These are phyloP conservation scores for Parachlorella kessleri DNA, from an alignment of 139 green algal species.

Conservation along the genomic window DNA sequence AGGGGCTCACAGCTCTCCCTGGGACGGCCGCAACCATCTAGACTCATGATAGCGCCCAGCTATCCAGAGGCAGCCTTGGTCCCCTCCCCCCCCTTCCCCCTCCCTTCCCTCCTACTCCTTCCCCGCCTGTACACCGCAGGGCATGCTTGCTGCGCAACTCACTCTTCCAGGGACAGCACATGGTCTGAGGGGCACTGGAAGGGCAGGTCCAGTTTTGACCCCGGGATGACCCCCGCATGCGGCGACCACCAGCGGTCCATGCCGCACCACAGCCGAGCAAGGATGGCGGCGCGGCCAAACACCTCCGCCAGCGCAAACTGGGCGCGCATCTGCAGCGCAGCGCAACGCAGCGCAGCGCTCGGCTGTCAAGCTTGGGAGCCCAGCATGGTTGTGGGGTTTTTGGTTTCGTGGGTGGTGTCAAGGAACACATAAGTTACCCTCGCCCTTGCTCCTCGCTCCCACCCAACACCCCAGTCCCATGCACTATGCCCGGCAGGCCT, in stretches of 20 bases:
- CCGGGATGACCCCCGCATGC: constrained; percentile 85
- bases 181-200: constrained; percentile 91
- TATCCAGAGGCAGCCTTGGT: neutral
- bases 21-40: neutral
- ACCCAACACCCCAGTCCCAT: too few relatives aligned
- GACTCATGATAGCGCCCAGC: neutral
- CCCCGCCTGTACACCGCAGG: too few relatives aligned
- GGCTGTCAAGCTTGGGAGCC: too few relatives aligned
- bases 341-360: too few relatives aligned
- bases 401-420: too few relatives aligned
- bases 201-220: constrained; percentile 73
- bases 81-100: too few relatives aligned
- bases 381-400: too few relatives aligned
- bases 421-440: too few relatives aligned
- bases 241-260: constrained; percentile 91
- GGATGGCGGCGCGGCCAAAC: constrained; percentile 69
- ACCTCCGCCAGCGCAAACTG: constrained; percentile 63
- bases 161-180: constrained; percentile 84
- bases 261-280: constrained; percentile 83
- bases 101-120: too few relatives aligned
- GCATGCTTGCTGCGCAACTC: too few relatives aligned
- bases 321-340: constrained; percentile 45
- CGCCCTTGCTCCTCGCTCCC: too few relatives aligned
- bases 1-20: neutral
- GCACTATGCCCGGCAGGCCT: too few relatives aligned